Conservation (phyloP, 441 rosid genomes). For the Arabidopsis lyrata region DNA sequence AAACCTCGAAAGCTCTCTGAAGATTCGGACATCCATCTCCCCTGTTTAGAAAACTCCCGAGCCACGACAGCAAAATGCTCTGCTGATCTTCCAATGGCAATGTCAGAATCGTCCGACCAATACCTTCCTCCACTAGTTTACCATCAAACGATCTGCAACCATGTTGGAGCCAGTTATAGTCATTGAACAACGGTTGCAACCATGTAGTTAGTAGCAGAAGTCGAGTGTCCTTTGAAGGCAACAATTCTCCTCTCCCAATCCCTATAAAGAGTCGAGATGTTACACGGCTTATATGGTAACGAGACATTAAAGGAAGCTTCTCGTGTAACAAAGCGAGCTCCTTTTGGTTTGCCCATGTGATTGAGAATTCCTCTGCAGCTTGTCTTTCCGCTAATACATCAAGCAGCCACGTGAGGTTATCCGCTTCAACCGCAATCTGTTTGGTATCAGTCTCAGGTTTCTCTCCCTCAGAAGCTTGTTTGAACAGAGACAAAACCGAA, state of each 20-base stretch:
- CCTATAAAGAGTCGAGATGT: slow-evolving; percentile 86
- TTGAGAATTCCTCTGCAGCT: slow-evolving; percentile 83
- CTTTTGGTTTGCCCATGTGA: slow-evolving; percentile 80
- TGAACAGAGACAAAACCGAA: slow-evolving; percentile 63
- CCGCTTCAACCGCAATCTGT: slow-evolving; percentile 81
- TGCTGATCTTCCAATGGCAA: slow-evolving; percentile 93
- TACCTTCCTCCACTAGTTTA: slow-evolving; percentile 95
- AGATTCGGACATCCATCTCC: slow-evolving; percentile 97
- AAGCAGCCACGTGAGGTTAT: slow-evolving; percentile 89
- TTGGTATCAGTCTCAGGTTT: slow-evolving; percentile 55
- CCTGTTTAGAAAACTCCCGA: slow-evolving; percentile 78
- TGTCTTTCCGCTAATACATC: slow-evolving; percentile 83
- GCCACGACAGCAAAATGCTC: slow-evolving; percentile 77
- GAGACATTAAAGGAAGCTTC: slow-evolving; percentile 72
- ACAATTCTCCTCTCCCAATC: slow-evolving; percentile 87
- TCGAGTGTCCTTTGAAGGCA: slow-evolving; percentile 86
- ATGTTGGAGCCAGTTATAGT: slow-evolving; percentile 91
- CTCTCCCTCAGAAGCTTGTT: slow-evolving; percentile 64
- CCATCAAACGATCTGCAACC: slow-evolving; percentile 87
- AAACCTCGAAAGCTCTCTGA: slow-evolving; percentile 92
- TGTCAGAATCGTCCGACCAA: slow-evolving; percentile 89
- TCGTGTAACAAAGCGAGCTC: slow-evolving; percentile 73
- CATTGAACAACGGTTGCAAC: slow-evolving; percentile 90
- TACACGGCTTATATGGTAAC: slow-evolving; percentile 85
- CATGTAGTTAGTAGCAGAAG: slow-evolving; percentile 73